Conservation (phyloP, 202 grass and related monocot genomes). For the Bolboschoenoplectus hybrid region DNA sequence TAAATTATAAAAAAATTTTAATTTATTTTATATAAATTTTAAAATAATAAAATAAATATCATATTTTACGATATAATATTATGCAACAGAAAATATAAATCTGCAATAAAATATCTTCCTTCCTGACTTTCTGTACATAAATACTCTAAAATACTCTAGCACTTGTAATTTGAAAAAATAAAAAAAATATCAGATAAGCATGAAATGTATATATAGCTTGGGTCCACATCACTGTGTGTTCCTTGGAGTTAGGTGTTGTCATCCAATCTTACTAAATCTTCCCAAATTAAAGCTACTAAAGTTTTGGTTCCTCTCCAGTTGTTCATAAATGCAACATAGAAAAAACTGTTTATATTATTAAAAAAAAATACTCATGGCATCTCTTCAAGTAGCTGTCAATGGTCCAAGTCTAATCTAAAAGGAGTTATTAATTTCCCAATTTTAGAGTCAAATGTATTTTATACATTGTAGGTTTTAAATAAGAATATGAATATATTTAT, state of each 20-base stretch:
- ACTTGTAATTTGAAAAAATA: conserved; percentile 22
- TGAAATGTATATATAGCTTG: conserved; percentile 35
- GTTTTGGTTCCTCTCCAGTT: not conserved
- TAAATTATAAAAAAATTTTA: too few relatives aligned
- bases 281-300: conserved; percentile 42
- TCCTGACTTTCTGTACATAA: conserved; percentile 1
- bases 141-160: not conserved
- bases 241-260: conserved; percentile 39
- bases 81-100: not conserved
- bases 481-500: too few relatives aligned
- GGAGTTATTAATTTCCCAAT: too few relatives aligned
- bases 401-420: not conserved
- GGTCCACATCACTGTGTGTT: conserved; percentile 43
- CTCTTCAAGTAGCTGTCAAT: not conserved
- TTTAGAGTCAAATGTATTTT: not conserved
- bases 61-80: too few relatives aligned
- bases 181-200: conserved; percentile 19
- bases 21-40: too few relatives aligned
- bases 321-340: conserved; percentile 8
- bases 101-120: not conserved
- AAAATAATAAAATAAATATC: too few relatives aligned
- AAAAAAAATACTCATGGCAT: not conserved
- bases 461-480: not conserved
- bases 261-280: conserved; percentile 56
- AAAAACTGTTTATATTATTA: too few relatives aligned